Conservation (phyloP, 192 early-diverging fungal species). For the Backusella macrospora region DNA sequence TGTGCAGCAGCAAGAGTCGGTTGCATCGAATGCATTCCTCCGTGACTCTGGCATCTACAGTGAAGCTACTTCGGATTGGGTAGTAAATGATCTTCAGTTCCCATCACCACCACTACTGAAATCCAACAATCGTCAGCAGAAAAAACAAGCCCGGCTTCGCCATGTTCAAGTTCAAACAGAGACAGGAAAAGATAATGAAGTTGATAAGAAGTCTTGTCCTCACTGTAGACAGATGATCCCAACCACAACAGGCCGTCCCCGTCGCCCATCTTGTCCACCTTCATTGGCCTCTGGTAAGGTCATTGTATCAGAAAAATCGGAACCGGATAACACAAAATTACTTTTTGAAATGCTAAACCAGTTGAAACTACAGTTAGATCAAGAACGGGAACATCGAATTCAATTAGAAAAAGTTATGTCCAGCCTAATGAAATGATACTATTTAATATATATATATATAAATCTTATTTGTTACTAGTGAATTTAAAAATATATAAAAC, state of each 20-base stretch:
- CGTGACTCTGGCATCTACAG: constrained; percentile 34
- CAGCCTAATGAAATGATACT: not conserved
- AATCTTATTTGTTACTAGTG: not conserved
- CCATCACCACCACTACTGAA: constrained; percentile 7
- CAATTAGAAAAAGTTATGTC: constrained; percentile 41
- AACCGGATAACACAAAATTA: not conserved
- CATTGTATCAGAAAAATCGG: not conserved
- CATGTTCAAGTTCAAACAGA: constrained; percentile 35
- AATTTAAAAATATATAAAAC: not conserved
- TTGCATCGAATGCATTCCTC: constrained; percentile 14
- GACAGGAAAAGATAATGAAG: not conserved
- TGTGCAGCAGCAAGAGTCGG: not conserved
- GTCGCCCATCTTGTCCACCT: constrained; percentile 24
- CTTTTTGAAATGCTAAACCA: constrained; percentile 26
- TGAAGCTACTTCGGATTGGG: constrained; percentile 8
- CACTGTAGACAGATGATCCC: constrained; percentile 15
- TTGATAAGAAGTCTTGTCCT: constrained; percentile 12
- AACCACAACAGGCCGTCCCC: not conserved
- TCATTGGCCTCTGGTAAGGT: constrained; percentile 19
- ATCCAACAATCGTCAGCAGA: not conserved
- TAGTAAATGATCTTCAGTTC: constrained; percentile 9
- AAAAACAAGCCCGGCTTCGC: constrained; percentile 20
- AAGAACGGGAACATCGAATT: constrained; percentile 37
- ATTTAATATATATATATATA: not conserved
- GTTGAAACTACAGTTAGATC: constrained; percentile 27